These are phyloP conservation scores for Pilaira anomala DNA, from an alignment of 192 early-diverging fungal genomes.

Conservation along the genomic window DNA sequence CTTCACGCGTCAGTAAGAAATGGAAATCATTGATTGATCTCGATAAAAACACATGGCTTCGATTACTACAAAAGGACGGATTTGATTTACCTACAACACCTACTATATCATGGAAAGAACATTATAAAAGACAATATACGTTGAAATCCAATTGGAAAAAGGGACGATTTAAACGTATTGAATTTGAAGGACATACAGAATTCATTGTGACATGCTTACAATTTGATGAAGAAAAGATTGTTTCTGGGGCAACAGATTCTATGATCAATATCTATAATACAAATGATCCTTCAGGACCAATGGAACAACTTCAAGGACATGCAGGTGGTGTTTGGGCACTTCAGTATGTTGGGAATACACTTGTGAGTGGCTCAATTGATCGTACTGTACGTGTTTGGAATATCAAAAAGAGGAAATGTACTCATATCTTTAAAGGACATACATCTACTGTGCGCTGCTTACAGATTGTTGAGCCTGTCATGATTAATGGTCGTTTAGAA, in stretches of 20 bases:
- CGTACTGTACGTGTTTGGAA: constrained; percentile 96
- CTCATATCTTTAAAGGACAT: constrained; percentile 93
- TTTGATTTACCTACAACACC: constrained; percentile 25
- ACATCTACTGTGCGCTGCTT: constrained; percentile 93
- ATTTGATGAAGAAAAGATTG: constrained; percentile 94
- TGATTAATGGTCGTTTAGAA: constrained; percentile 56
- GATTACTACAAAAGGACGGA: constrained; percentile 43
- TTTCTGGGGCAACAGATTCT: constrained; percentile 91
- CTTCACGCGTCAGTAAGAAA: constrained; percentile 68
- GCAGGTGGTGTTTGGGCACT: constrained; percentile 98
- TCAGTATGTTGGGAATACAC: constrained; percentile 81
- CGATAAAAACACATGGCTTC: constrained; percentile 54
- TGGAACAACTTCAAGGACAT: constrained; percentile 65
- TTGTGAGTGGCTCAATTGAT: constrained; percentile 95
- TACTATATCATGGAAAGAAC: constrained; percentile 69
- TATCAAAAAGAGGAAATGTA: constrained; percentile 83
- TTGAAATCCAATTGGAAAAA: constrained; percentile 84
- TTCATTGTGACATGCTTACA: constrained; percentile 85
- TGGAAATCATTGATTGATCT: constrained; percentile 80
- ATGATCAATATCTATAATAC: constrained; percentile 93
- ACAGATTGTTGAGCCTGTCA: constrained; percentile 76
- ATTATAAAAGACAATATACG: constrained; percentile 75
- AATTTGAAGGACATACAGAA: constrained; percentile 78
- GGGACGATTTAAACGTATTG: constrained; percentile 69
- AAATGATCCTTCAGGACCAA: neutral